These are phyloP conservation scores for Pontederia paniculata DNA, from an alignment of 176 grass and related monocot genomes.

Conservation along the genomic window DNA sequence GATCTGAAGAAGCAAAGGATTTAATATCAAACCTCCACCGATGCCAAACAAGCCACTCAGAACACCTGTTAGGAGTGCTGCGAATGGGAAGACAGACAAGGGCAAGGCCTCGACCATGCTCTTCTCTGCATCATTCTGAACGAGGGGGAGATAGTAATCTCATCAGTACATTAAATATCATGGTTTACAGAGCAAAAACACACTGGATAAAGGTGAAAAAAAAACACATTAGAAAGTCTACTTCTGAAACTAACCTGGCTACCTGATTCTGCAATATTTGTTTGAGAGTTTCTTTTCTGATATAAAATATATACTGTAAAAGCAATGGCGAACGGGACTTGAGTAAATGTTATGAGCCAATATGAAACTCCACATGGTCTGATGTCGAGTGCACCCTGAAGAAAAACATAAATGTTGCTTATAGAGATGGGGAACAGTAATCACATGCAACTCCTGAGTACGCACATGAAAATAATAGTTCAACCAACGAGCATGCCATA, in stretches of 20 bases:
- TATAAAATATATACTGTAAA: constrained; percentile 66
- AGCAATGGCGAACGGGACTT: constrained; percentile 55
- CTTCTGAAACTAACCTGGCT: too few relatives aligned
- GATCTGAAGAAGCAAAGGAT: constrained; percentile 73
- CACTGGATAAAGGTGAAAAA: too few relatives aligned
- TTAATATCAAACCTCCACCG: constrained; percentile 64
- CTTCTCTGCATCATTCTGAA: not conserved
- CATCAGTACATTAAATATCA: too few relatives aligned
- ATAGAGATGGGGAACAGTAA: too few relatives aligned
- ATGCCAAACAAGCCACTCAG: constrained; percentile 86
- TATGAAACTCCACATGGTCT: constrained; percentile 56
- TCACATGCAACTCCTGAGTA: too few relatives aligned
- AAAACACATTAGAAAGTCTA: too few relatives aligned
- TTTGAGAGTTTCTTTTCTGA: constrained; percentile 26
- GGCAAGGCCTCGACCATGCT: constrained; percentile 24
- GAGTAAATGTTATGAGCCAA: constrained; percentile 47
- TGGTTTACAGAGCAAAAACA: too few relatives aligned
- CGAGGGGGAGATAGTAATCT: too few relatives aligned
- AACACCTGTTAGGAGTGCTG: constrained; percentile 51
- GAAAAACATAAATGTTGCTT: not conserved
- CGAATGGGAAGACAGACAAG: constrained; percentile 27
- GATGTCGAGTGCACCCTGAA: constrained; percentile 46
- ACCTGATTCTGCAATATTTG: too few relatives aligned
- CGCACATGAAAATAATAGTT: too few relatives aligned
- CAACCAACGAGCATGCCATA: too few relatives aligned